Evolutionary conservation across 129 eudicot genomes (phyloP), one percentile per base, ranked within the genome.

Genomic region (Pseudognaphalium luteoalbum): DNA sequence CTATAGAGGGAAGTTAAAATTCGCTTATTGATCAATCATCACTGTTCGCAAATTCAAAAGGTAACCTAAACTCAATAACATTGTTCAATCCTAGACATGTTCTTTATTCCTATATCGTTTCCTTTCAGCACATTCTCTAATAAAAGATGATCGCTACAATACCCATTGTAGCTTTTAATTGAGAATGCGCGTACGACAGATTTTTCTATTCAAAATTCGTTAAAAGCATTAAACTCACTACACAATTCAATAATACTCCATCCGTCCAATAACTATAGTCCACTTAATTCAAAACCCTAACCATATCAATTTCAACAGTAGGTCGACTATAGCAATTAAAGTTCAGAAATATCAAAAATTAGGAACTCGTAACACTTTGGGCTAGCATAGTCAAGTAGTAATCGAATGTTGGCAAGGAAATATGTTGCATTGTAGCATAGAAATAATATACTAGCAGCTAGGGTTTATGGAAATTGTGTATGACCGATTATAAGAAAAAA

Each of bases 401-500:
- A 68, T 74, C 28, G 44, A 11, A 74, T 42, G n/a, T 39, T 41
- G 14, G 47, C 47, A 9, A 41, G 47, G 0, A 41, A 62, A 29
- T 62, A 19, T 29, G 78, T 74, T 74, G 47, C 63, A 44, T 44
- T 12, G 7, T 2, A 75, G 62, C n/a, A n/a, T 25, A 28, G 47
- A 47, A 44, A n/a, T 6, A 25, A 29, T 42, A 58, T 17, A 35
- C 28, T 25, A 32, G 33, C 58, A 42, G 61, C 64, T 52, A 75
- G 75, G 79, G 84, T 62, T 70, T 42, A 71, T 66, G 72, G 72
- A 72, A 69, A 72, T 44, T 66, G 57, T 51, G 73, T n/a, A 37
- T 4, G 34, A 64, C 57, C 19, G 32, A 33, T 2, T 39, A 16
- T 47, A 9, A 54, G 0, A 76, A 9, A 30, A 28, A 5, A 20